These are phyloP conservation scores for Litchi chinensis DNA, from an alignment of 345 rosid species.

Conservation along the genomic window DNA sequence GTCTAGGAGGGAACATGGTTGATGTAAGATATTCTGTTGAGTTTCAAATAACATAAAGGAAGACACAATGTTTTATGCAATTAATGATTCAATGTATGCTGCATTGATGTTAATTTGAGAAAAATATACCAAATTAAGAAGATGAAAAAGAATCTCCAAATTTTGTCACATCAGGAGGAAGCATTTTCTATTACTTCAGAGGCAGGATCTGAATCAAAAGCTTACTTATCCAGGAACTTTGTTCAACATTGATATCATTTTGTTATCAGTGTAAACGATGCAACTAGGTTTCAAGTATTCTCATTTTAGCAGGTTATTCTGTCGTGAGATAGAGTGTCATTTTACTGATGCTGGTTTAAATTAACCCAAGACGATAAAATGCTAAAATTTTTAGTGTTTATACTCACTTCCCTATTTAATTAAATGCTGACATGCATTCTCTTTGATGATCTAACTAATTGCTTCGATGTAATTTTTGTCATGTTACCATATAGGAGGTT, in stretches of 20 bases:
- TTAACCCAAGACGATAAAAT: not conserved
- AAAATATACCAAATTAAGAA: slow-evolving; percentile 3
- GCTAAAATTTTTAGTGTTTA: not conserved
- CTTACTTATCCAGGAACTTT: not conserved
- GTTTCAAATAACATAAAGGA: not conserved
- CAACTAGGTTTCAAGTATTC: not conserved
- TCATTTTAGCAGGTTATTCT: not conserved
- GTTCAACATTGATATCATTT: not conserved
- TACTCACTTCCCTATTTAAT: not conserved
- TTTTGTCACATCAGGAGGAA: not conserved
- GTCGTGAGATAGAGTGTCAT: not conserved
- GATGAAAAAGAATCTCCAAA: not conserved
- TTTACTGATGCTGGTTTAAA: not conserved
- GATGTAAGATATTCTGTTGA: not conserved
- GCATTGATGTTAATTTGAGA: not conserved
- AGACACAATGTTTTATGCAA: not conserved
- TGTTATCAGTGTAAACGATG: not conserved
- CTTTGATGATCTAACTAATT: not conserved
- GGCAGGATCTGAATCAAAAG: not conserved
- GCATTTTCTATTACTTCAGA: not conserved
- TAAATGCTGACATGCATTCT: not conserved
- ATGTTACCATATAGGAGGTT: not conserved
- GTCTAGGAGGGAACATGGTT: not conserved
- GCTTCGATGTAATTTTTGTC: not conserved
- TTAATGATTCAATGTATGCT: not conserved